phyloP scores from a whole-genome alignment of 2,329 filamentous ascomycete genomes.

The Colletotrichum shisoi region DNA sequence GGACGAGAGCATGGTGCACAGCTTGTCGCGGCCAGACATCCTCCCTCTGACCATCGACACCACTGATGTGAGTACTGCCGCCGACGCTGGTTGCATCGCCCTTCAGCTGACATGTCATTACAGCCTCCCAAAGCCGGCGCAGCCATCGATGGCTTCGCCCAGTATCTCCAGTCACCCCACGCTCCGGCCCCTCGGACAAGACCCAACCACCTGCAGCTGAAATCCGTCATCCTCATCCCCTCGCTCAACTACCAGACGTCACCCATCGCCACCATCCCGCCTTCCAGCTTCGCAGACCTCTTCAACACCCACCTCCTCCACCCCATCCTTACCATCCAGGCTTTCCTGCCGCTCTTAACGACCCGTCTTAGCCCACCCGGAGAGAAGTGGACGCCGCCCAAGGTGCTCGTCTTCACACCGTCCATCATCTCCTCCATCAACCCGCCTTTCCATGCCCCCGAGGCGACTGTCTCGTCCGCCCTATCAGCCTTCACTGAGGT shows the following conservation, averaged over 20 bases:
- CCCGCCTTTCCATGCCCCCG: conserved; percentile 82
- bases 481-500: conserved; percentile 86
- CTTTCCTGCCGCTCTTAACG: conserved; percentile 82
- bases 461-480: conserved; percentile 84
- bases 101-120: conserved; percentile 22
- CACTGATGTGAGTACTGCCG: conserved; percentile 68
- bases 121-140: conserved; percentile 73
- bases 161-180: conserved; percentile 77
- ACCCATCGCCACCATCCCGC: conserved; percentile 83
- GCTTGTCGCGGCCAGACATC: conserved; percentile 81
- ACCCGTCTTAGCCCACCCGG: conserved; percentile 63
- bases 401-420: conserved; percentile 79
- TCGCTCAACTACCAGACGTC: conserved; percentile 81
- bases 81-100: background rate
- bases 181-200: conserved; percentile 78
- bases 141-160: conserved; percentile 75
- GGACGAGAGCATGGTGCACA: conserved; percentile 81
- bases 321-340: conserved; percentile 86
- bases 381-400: conserved; percentile 64
- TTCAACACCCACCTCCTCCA: conserved; percentile 92
- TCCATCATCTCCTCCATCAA: conserved; percentile 81
- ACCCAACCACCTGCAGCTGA: conserved; percentile 77
- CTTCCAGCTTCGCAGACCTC: conserved; percentile 84
- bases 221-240: conserved; percentile 83
- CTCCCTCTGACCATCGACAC: conserved; percentile 83